A percentile compares a stretch with the other conserved stretches of the same genome.
These are phyloP conservation scores for Leccinellum rugosiceps DNA, from an alignment of 768 basidiomycete genomes.

Conservation along the genomic window DNA sequence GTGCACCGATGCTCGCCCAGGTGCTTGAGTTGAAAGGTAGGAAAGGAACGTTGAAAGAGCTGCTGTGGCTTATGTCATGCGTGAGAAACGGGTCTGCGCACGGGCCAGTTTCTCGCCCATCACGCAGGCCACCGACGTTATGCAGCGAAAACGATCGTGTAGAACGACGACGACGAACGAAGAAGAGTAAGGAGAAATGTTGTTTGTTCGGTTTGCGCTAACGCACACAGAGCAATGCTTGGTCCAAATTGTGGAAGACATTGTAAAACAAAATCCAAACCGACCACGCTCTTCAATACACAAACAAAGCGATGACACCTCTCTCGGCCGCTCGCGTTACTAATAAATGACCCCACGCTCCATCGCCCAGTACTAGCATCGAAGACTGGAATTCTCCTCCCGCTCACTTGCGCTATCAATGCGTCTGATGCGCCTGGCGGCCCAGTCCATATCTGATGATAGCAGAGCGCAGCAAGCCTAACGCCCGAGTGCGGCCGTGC, in stretches of 20 bases:
- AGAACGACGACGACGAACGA: constrained; percentile 31
- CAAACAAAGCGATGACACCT: constrained; percentile 31
- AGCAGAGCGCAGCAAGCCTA: neutral
- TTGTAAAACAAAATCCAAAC: constrained; percentile 65
- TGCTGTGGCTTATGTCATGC: constrained; percentile 56
- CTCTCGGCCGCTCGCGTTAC: neutral
- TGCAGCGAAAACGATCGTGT: constrained; percentile 17
- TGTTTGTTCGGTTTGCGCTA: constrained; percentile 49
- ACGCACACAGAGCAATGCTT: constrained; percentile 56
- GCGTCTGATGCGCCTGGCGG: too few relatives aligned
- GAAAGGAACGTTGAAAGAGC: constrained; percentile 34
- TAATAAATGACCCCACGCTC: neutral
- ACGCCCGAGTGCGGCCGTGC: neutral
- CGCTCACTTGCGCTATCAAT: neutral
- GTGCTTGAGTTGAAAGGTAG: constrained; percentile 27
- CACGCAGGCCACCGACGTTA: constrained; percentile 19
- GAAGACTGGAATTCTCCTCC: neutral
- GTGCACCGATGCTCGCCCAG: constrained; percentile 10
- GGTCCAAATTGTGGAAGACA: constrained; percentile 74
- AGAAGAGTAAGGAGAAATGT: constrained; percentile 33
- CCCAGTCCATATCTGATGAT: neutral
- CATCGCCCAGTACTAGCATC: neutral
- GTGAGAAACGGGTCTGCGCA: constrained; percentile 47
- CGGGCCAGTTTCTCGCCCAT: constrained; percentile 45
- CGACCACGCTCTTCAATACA: constrained; percentile 41